phyloP scores from a whole-genome alignment of 2,329 filamentous ascomycete genomes.

The Periconia digitata region DNA sequence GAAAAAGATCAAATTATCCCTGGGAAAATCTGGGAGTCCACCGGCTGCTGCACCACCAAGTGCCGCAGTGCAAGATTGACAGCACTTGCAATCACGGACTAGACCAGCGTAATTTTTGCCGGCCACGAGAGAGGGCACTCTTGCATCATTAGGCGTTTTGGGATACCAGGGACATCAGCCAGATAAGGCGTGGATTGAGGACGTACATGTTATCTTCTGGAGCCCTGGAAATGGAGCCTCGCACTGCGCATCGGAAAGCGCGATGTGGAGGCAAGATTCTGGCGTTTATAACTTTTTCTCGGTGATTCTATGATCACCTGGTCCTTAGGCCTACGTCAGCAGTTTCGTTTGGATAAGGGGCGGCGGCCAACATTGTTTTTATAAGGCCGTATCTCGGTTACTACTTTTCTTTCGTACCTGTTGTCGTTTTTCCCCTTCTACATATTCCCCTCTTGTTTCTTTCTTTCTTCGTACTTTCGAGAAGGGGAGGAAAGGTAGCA shows the following conservation, averaged over 20 bases:
- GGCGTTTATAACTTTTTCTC: background rate
- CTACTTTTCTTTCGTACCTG: background rate
- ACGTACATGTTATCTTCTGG: background rate
- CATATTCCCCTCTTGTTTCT: background rate
- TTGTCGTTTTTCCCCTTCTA: background rate
- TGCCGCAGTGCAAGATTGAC: background rate
- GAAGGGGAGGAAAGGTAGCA: background rate
- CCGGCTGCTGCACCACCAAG: background rate
- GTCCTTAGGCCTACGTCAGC: too few species aligned
- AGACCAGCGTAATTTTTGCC: too few species aligned
- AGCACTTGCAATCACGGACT: background rate
- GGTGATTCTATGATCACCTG: too few species aligned
- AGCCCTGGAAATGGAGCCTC: background rate
- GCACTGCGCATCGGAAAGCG: background rate
- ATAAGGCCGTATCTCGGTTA: background rate
- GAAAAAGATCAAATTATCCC: slow-evolving; percentile 43
- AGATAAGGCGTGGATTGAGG: background rate
- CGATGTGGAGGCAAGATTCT: background rate
- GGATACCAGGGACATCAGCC: background rate
- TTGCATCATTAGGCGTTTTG: background rate
- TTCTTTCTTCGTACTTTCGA: background rate
- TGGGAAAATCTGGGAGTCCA: slow-evolving; percentile 19
- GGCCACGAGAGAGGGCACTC: too few species aligned
- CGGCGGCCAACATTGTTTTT: too few species aligned
- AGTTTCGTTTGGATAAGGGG: too few species aligned